These are phyloP conservation scores for Blakeslea trispora DNA, from an alignment of 371 early-diverging fungal genomes.

Conservation along the genomic window DNA sequence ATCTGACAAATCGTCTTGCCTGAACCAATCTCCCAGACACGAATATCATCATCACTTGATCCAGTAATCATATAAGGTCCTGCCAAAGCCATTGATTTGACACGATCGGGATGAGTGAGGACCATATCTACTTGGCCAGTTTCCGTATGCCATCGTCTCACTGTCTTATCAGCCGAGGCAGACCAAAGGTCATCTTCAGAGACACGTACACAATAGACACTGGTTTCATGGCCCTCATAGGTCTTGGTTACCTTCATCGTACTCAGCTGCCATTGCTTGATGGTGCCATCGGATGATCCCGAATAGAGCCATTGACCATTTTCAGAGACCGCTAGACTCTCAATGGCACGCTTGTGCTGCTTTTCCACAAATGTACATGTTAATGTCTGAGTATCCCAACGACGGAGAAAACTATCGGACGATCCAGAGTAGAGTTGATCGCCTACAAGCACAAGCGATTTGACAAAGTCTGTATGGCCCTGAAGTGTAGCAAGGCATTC, in stretches of 20 bases:
- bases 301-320: constrained; percentile 61
- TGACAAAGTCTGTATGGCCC: constrained; percentile 78
- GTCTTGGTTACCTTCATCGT: constrained; percentile 38
- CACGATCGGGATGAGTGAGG: constrained; percentile 80
- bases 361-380: constrained; percentile 48
- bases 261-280: constrained; percentile 67
- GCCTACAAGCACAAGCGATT: constrained; percentile 56
- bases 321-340: constrained; percentile 53
- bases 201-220: constrained; percentile 60
- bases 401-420: constrained; percentile 67
- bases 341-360: constrained; percentile 67
- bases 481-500: constrained; percentile 55
- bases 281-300: constrained; percentile 67
- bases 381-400: constrained; percentile 63
- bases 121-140: constrained; percentile 64
- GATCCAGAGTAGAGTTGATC: constrained; percentile 67
- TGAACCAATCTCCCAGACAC: constrained; percentile 81
- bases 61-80: constrained; percentile 77
- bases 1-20: constrained; percentile 68
- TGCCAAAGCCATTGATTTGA: constrained; percentile 64
- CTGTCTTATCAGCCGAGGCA: constrained; percentile 81
- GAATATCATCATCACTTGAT: constrained; percentile 78
- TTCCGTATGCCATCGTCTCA: constrained; percentile 58
- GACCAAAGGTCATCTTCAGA: constrained; percentile 70
- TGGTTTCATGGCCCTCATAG: constrained; percentile 72